A percentile compares a stretch with the other conserved stretches of the same genome.
phyloP scores from a whole-genome alignment of 306 rosid species.

The Medicago arabica region DNA sequence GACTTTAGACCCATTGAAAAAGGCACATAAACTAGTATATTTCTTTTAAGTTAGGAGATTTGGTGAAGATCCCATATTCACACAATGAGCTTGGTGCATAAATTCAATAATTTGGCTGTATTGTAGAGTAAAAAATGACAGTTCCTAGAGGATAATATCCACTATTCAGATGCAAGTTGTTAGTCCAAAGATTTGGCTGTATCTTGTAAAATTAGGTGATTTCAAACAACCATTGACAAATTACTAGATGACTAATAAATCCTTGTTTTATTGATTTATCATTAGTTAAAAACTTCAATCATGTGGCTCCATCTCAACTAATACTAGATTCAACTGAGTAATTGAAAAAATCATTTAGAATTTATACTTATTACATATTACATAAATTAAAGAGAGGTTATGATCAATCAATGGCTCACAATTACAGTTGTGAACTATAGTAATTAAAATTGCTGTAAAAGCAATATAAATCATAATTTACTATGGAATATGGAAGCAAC shows the following conservation, averaged over 20 bases:
- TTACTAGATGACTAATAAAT: not conserved
- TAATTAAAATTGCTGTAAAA: not conserved
- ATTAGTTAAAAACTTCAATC: not conserved
- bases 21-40: not conserved
- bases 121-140: not conserved
- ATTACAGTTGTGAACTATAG: not conserved
- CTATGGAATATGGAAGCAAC: not conserved
- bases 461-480: not conserved
- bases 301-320: not conserved
- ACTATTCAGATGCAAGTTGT: not conserved
- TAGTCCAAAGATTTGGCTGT: not conserved
- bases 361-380: not conserved
- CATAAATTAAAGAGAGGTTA: not conserved
- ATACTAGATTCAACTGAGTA: not conserved
- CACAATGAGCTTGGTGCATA: not conserved
- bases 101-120: conserved; percentile 30
- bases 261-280: not conserved
- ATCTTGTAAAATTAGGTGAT: not conserved
- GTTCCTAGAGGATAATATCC: not conserved
- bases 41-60: conserved; percentile 7
- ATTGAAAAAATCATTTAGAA: not conserved
- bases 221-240: not conserved
- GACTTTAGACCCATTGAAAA: conserved; percentile 9
- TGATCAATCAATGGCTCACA: conserved; percentile 22
- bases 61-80: conserved; percentile 9